Evolutionary conservation across 805 yeast genomes (phyloP).

Genomic region (Jamesozyma hellenica): DNA sequence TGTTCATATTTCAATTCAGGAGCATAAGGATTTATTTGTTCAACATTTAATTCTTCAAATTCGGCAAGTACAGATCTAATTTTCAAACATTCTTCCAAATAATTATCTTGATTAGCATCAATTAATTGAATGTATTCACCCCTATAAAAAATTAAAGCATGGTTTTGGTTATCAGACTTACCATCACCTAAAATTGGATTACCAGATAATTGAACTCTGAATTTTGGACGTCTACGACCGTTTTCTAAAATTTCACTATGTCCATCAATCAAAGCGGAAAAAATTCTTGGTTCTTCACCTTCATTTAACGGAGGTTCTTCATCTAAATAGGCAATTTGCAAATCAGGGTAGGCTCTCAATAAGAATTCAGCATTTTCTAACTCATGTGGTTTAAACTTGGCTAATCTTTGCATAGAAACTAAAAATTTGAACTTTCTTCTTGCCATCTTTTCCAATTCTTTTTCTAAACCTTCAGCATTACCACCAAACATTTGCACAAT

Average conservation of each 20-base stretch:
- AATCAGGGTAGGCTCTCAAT: constrained; percentile 73
- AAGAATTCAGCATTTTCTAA: constrained; percentile 71
- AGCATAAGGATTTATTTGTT: constrained; percentile 41
- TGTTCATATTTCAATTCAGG: constrained; percentile 45
- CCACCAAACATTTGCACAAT: constrained; percentile 98
- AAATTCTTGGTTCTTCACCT: constrained; percentile 62
- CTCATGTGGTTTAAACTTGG: constrained; percentile 63
- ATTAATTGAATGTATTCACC: constrained; percentile 93
- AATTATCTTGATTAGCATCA: constrained; percentile 95
- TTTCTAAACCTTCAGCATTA: constrained; percentile 90
- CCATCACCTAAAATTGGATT: constrained; percentile 84
- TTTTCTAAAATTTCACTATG: constrained; percentile 62
- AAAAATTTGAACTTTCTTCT: constrained; percentile 71
- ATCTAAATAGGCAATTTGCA: constrained; percentile 86
- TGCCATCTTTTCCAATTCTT: constrained; percentile 87
- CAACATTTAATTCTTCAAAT: constrained; percentile 68
- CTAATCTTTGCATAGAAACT: constrained; percentile 79
- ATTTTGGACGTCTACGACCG: constrained; percentile 68
- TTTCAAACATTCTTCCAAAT: constrained; percentile 87
- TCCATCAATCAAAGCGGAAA: constrained; percentile 73
- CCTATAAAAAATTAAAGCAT: constrained; percentile 69
- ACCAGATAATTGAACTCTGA: constrained; percentile 70
- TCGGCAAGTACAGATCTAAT: constrained; percentile 81
- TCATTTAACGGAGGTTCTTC: constrained; percentile 75
- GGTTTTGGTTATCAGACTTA: constrained; percentile 80